Evolutionary conservation across 2,329 filamentous ascomycete species (phyloP).

Genomic region (Phialocephala sp.): DNA sequence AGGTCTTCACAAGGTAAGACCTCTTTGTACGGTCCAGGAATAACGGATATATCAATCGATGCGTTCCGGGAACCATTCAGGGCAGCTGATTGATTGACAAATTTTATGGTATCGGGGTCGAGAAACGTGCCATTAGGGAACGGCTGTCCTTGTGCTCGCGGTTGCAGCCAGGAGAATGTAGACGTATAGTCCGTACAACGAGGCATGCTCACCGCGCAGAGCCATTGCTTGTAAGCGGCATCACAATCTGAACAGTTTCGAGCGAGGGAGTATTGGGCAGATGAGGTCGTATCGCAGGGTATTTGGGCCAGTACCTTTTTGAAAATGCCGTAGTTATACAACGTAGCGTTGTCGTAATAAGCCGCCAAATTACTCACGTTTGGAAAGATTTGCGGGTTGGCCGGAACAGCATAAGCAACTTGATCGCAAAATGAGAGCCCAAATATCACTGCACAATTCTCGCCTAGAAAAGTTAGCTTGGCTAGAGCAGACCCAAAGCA

Average conservation of each 20-base stretch:
- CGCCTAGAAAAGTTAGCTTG: conserved; percentile 53
- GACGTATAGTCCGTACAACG: conserved; percentile 85
- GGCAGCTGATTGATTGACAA: conserved; percentile 29
- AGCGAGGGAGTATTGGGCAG: conserved; percentile 81
- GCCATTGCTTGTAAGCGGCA: conserved; percentile 87
- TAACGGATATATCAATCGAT: conserved; percentile 72
- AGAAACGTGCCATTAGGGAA: conserved; percentile 73
- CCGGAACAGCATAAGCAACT: conserved; percentile 89
- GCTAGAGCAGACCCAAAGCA: neutral
- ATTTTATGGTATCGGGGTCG: conserved; percentile 45
- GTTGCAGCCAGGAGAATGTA: conserved; percentile 53
- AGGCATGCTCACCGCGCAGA: conserved; percentile 91
- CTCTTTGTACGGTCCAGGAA: conserved; percentile 92
- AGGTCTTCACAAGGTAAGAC: conserved; percentile 86
- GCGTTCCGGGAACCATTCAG: conserved; percentile 69
- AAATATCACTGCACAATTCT: conserved; percentile 85
- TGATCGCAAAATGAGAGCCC: conserved; percentile 89
- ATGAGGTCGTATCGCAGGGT: conserved; percentile 77
- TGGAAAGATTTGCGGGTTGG: conserved; percentile 69
- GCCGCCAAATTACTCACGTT: conserved; percentile 65
- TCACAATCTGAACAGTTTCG: conserved; percentile 78
- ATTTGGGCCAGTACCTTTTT: conserved; percentile 81
- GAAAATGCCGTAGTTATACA: conserved; percentile 75
- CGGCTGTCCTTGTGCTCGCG: conserved; percentile 72
- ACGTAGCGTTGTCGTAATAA: conserved; percentile 81